phyloP scores from a whole-genome alignment of 108 stramenopile species.

The Thalassiosira profunda region DNA sequence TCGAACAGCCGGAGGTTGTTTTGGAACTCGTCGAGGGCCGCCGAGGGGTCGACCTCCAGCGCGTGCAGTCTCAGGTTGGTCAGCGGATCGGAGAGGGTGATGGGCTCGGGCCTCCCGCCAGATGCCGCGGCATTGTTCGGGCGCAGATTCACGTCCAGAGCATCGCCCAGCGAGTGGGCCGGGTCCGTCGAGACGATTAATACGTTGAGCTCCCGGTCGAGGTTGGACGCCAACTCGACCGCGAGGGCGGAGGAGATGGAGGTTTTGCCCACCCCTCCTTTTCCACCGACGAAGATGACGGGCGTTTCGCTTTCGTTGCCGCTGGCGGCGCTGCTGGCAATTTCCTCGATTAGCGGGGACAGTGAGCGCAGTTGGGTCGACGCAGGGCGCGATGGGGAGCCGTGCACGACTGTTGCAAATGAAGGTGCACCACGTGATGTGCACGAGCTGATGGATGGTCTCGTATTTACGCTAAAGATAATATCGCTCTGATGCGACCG shows the following conservation, averaged over 20 bases:
- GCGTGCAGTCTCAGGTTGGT: constrained; percentile 76
- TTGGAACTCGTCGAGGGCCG: constrained; percentile 79
- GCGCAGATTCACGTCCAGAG: constrained; percentile 82
- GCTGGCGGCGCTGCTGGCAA: not conserved
- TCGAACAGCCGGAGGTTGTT: constrained; percentile 70
- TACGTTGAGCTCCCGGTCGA: constrained; percentile 75
- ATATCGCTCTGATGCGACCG: too few relatives aligned
- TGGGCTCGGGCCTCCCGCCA: constrained; percentile 41
- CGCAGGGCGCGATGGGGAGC: too few relatives aligned
- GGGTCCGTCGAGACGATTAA: constrained; percentile 97
- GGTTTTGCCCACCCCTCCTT: constrained; percentile 79
- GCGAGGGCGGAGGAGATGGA: constrained; percentile 88
- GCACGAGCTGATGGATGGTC: too few relatives aligned
- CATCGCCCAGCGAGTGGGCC: constrained; percentile 97
- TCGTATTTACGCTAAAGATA: too few relatives aligned
- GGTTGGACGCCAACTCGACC: constrained; percentile 68
- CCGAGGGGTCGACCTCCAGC: constrained; percentile 86
- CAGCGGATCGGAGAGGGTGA: constrained; percentile 69
- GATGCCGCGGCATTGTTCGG: not conserved
- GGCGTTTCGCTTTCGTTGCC: constrained; percentile 8
- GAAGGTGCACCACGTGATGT: too few relatives aligned
- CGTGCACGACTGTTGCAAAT: too few relatives aligned
- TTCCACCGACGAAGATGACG: constrained; percentile 39
- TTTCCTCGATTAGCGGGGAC: constrained; percentile 14
- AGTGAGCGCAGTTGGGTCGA: constrained; percentile 8